Base-by-base conservation (phyloP, 169 alveolate species). In the Plasmodium knowlesi region DNA sequence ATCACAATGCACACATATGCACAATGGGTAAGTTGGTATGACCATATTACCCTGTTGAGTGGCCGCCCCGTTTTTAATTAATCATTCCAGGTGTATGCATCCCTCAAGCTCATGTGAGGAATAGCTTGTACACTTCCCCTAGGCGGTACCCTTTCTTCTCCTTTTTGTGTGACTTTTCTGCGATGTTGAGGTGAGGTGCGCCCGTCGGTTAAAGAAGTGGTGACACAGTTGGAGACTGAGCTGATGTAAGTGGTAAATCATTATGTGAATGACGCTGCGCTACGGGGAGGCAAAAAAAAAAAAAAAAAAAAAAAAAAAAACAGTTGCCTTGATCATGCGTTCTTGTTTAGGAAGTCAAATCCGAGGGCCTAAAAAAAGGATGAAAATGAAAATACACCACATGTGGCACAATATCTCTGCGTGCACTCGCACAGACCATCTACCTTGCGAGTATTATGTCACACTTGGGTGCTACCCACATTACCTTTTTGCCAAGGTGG, bases 301-400 rank as follows among this genome's bases (percentile, higher is more conserved):
- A 41, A 46, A 3, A 50, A 1, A 16, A n/a, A 12, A 57, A 28
- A 19, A 50, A 3, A 34, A 3, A 34, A n/a, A n/a, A n/a, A n/a
- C n/a, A n/a, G n/a, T n/a, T n/a, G n/a, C 12, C 14, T 79, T 79
- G 34, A 70, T 90, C 43, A 90, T 41, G 73, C 28, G 80, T 81
- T 90, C 67, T 90, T 90, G 80, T 80, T 90, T 80, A 90, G 57
- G 83, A 90, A 90, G 43, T 90, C 95, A 72, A 90, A 90, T 81
- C 95, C 95, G 57, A 90, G 84, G 19, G 92, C 92, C 95, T 90
- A 28, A n/a, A 70, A 37, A 74, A 39, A 76, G 32, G 19, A 57
- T 16, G 16, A 2, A 5, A 76, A 41, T 22, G 83, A n/a, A 28
- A 5, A 28, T 67, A 28, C 37, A 25, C 76, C 73, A 16, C 9